Base-by-base conservation (phyloP, 495 filamentous ascomycete species). In the Emericellopsis terricola region DNA sequence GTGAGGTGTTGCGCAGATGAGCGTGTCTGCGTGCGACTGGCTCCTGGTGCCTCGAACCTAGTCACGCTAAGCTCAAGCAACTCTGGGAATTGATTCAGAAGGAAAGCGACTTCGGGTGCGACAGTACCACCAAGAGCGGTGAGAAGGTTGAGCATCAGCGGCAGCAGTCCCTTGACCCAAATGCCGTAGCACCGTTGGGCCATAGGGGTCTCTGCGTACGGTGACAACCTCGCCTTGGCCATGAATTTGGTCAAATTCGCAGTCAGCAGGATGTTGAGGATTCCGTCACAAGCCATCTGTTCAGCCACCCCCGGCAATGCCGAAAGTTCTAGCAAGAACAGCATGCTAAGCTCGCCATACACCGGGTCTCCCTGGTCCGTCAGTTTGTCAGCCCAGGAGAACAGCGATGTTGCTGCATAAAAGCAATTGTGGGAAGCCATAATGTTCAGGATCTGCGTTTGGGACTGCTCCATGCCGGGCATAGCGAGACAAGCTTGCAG, bases 301-400 rank as follows among this genome's bases (percentile, higher is more conserved):
- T 97, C 86, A 6, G 89, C 89, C 15, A 96, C 63, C 14, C 66
- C 44, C n/a, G 78, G 79, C 3, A 96, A 60, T 24, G 65, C 71
- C 1, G 85, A 93, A 19, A 99, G 62, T 43, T 87, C 81, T 33
- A 93, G 71, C 13, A 99, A 72, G 51, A 94, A 87, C 13, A 80
- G 67, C 7, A 94, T 65, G 44, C 78, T 78, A 13, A 94, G 60
- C 44, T 94, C 84, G 41, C 83, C 91, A 56, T 94, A 94, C 29
- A 99, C 60, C n/a, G 89, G 91, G 42, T 97, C 87, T 19, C 76
- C 73, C 33, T 73, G 69, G 24, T 71, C 61, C 3, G 67, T 57
- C 28, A 89, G 65, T 40, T 75, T 73, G 51, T 96, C 82, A 11
- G 89, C 73, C 91, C 91, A 99, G 4, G 82, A 92, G 52, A 91